Evolutionary conservation across 73 alveolate genomes (phyloP).

Genomic region (Symbiodinium pilosum): DNA sequence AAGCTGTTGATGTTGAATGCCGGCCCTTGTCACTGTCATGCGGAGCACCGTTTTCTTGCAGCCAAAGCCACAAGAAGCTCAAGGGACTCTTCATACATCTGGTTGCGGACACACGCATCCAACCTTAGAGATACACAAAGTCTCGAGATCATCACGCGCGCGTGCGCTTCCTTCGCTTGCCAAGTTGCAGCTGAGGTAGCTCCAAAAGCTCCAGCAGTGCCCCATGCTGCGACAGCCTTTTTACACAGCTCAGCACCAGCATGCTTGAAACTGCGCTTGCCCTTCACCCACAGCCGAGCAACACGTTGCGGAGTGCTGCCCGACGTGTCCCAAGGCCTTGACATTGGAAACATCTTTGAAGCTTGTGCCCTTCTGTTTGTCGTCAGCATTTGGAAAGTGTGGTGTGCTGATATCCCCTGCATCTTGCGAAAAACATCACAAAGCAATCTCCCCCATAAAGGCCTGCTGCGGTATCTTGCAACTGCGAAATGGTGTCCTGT

Average conservation of each 20-base stretch:
- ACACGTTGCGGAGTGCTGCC: conserved; percentile 55
- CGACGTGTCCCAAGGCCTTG: conserved; percentile 75
- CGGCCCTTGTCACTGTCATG: too few relatives aligned
- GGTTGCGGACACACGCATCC: conserved; percentile 89
- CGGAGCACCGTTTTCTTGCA: neutral
- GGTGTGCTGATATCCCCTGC: too few relatives aligned
- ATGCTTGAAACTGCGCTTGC: conserved; percentile 40
- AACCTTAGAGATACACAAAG: conserved; percentile 1
- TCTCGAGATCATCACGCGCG: too few relatives aligned
- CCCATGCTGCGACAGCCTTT: conserved; percentile 63
- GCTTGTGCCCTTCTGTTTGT: too few relatives aligned
- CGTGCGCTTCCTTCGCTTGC: neutral
- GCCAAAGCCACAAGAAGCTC: conserved; percentile 58
- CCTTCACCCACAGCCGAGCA: neutral
- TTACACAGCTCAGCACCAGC: neutral
- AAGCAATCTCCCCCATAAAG: too few relatives aligned
- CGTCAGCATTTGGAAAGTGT: too few relatives aligned
- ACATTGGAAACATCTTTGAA: too few relatives aligned
- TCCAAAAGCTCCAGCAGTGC: conserved; percentile 62
- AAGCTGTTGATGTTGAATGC: neutral
- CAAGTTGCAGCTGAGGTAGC: conserved; percentile 62
- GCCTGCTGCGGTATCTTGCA: conserved; percentile 68
- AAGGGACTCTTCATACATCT: conserved; percentile 91
- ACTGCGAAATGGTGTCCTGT: conserved; percentile 66
- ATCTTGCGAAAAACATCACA: too few relatives aligned